Evolutionary conservation across 148 eudicot genomes (phyloP).

Genomic region (Silene uniflora): DNA sequence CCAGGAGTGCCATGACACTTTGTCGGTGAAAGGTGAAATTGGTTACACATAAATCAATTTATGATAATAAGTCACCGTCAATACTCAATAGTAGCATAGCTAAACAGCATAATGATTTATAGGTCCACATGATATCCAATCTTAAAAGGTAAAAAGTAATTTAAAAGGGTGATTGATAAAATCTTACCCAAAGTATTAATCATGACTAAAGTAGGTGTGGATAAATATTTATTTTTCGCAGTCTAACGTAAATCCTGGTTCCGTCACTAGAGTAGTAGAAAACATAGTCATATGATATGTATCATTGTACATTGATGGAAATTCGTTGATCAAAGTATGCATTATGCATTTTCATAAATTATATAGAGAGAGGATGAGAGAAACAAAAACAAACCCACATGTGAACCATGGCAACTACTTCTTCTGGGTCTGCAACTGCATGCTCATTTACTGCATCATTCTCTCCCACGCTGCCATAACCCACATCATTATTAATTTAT

Average conservation of each 20-base stretch:
- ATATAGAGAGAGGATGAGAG: slow-evolving; percentile 7
- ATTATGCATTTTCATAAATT: not conserved
- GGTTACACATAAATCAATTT: not conserved
- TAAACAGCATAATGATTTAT: not conserved
- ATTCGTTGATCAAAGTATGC: not conserved
- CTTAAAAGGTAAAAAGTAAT: slow-evolving; percentile 10
- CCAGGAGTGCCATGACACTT: not conserved
- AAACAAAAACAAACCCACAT: slow-evolving; percentile 40
- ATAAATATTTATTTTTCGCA: no score
- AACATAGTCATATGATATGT: no score
- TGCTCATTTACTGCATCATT: slow-evolving; percentile 48
- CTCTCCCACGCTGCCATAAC: slow-evolving; percentile 39
- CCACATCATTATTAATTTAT: not conserved
- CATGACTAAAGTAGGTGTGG: no score
- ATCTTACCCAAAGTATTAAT: not conserved
- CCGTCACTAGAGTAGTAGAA: no score
- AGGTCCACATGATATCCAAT: slow-evolving; percentile 20
- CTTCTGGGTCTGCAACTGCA: slow-evolving; percentile 70
- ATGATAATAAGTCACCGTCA: not conserved
- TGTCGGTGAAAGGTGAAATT: slow-evolving; percentile 1
- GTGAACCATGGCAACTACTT: slow-evolving; percentile 61
- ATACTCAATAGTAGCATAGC: not conserved
- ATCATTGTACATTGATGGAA: no score
- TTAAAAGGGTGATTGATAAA: slow-evolving; percentile 12
- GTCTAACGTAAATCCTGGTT: no score